A percentile compares a stretch with the other conserved stretches of the same genome.
Conservation (phyloP, 2,329 filamentous ascomycete genomes). For the Verticillium klebahnii region DNA sequence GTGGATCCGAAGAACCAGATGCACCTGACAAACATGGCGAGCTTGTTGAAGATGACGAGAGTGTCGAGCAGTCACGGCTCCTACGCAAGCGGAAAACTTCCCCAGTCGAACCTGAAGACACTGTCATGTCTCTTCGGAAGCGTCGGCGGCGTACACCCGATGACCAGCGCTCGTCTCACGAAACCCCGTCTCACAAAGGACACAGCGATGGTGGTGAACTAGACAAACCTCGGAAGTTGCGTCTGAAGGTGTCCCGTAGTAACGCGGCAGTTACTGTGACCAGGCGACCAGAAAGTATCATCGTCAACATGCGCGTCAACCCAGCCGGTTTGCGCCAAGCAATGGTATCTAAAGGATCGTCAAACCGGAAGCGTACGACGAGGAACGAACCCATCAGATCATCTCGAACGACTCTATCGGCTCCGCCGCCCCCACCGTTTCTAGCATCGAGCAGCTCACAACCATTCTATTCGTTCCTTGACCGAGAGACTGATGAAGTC, state of each 20-base stretch:
- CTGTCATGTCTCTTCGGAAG: slow-evolving; percentile 46
- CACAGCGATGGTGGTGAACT: slow-evolving; percentile 22
- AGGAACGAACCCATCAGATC: slow-evolving; percentile 12
- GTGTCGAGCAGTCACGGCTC: slow-evolving; percentile 70
- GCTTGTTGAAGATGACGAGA: slow-evolving; percentile 65
- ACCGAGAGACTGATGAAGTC: slow-evolving; percentile 81
- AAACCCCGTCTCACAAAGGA: slow-evolving; percentile 26
- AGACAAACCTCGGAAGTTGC: slow-evolving; percentile 52
- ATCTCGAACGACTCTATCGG: neutral
- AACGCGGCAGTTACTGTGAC: slow-evolving; percentile 34
- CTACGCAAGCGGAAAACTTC: slow-evolving; percentile 83
- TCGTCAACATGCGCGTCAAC: slow-evolving; percentile 56
- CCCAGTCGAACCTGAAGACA: slow-evolving; percentile 59
- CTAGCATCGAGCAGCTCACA: slow-evolving; percentile 40
- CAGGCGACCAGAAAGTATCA: slow-evolving; percentile 24
- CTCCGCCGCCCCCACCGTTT: neutral
- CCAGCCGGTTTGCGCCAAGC: slow-evolving; percentile 57
- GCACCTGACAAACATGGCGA: slow-evolving; percentile 40
- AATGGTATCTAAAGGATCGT: slow-evolving; percentile 44
- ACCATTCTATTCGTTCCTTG: slow-evolving; percentile 83
- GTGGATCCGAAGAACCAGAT: neutral
- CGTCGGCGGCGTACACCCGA: slow-evolving; percentile 44
- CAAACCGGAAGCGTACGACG: slow-evolving; percentile 46
- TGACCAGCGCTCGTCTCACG: slow-evolving; percentile 31
- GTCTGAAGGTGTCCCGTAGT: slow-evolving; percentile 42